Evolutionary conservation across 768 basidiomycete genomes (phyloP).

Genomic region (Kwoniella sp.): DNA sequence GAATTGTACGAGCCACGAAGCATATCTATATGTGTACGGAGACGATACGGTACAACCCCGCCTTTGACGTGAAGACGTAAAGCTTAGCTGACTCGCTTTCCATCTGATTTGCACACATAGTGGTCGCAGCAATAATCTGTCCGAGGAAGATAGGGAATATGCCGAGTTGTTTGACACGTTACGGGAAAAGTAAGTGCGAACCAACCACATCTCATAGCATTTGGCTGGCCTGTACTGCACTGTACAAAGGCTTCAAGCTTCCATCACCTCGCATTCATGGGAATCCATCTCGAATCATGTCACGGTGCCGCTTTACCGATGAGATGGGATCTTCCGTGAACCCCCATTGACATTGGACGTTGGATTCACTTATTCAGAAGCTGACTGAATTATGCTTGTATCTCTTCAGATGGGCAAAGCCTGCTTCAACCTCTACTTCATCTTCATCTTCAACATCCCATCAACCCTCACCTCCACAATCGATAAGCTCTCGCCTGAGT

Average conservation of each 20-base stretch:
- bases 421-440: background rate
- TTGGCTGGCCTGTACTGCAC: too few relatives aligned
- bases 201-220: background rate
- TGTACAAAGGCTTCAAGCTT: too few relatives aligned
- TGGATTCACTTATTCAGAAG: background rate
- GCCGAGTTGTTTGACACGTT: slow-evolving; percentile 20
- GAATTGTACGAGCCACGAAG: too few relatives aligned
- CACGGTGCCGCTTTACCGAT: too few relatives aligned
- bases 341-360: too few relatives aligned
- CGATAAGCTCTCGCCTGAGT: slow-evolving; percentile 8
- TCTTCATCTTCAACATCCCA: background rate
- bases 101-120: too few relatives aligned
- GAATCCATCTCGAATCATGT: too few relatives aligned
- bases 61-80: too few relatives aligned
- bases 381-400: background rate
- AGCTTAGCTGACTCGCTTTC: background rate
- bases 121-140: background rate
- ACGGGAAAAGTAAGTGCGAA: slow-evolving; percentile 11
- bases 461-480: slow-evolving; percentile 10
- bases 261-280: too few relatives aligned
- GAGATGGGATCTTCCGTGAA: too few relatives aligned
- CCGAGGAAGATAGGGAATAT: slow-evolving; percentile 17
- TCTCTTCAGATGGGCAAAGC: slow-evolving; percentile 14
- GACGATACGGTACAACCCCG: too few relatives aligned
- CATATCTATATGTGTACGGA: too few relatives aligned